These are phyloP conservation scores for Beauveria scarabaeidicola DNA, from an alignment of 2,329 filamentous ascomycete genomes.

Conservation along the genomic window DNA sequence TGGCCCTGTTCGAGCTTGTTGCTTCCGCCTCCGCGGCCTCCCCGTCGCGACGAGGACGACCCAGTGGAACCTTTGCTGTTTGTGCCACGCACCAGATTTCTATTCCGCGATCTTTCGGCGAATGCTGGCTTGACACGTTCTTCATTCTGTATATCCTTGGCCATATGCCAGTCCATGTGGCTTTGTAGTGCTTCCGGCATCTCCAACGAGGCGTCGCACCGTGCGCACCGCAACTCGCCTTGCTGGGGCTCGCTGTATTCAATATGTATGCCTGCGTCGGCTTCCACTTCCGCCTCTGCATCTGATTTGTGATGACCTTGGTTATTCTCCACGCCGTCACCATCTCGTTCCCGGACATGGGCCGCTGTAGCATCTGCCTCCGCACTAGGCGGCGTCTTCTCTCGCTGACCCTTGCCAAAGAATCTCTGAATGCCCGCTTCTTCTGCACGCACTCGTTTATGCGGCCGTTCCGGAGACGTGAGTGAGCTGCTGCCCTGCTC, in stretches of 20 bases:
- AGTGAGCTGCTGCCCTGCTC: conserved; percentile 11
- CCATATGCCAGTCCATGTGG: conserved; percentile 92
- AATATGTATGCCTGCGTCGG: conserved; percentile 25
- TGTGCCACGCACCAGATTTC: conserved; percentile 21
- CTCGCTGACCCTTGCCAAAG: conserved; percentile 35
- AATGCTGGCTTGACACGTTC: conserved; percentile 45
- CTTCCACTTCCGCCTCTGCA: conserved; percentile 16
- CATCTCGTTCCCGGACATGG: conserved; percentile 15
- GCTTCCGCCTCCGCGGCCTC: conserved; percentile 17
- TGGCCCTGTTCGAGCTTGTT: conserved; percentile 47
- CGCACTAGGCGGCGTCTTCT: conserved; percentile 15
- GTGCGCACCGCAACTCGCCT: conserved; percentile 40
- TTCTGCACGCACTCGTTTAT: conserved; percentile 31
- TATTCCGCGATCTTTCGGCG: conserved; percentile 23
- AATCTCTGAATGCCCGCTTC: conserved; percentile 48
- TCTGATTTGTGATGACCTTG: conserved; percentile 7
- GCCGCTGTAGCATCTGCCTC: conserved; percentile 20
- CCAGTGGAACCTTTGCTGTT: conserved; percentile 19
- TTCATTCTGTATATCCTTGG: conserved; percentile 67
- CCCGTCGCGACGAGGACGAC: neutral
- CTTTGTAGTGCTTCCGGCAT: conserved; percentile 54
- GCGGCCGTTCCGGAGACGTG: conserved; percentile 17
- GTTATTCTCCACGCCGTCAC: conserved; percentile 5
- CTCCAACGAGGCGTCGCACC: conserved; percentile 56
- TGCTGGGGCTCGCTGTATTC: neutral